Conservation (phyloP, 2,329 filamentous ascomycete species). For the Chrysoporthe austroafricana region DNA sequence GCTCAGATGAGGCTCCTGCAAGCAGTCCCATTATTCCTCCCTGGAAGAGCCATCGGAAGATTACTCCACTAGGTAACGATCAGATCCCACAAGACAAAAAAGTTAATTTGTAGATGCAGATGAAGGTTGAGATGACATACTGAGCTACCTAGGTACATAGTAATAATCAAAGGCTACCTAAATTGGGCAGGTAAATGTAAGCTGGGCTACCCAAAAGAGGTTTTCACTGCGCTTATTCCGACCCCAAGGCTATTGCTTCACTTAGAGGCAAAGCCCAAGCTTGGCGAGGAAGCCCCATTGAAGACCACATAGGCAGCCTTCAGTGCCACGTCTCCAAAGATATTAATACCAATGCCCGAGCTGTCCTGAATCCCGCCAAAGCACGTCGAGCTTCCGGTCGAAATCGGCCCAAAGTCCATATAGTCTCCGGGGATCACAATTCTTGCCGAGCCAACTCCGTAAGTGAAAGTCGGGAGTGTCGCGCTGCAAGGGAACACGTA, state of each 20-base stretch:
- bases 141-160: too few species aligned
- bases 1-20: too few species aligned
- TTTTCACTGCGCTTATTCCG: too few species aligned
- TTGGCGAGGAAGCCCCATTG: conserved; percentile 31
- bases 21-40: too few species aligned
- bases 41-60: background rate
- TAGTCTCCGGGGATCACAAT: conserved; percentile 30
- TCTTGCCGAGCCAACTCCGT: conserved; percentile 27
- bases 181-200: too few species aligned
- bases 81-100: background rate
- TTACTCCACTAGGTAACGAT: too few species aligned
- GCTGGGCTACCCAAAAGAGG: too few species aligned
- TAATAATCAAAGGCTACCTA: too few species aligned
- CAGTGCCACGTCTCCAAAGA: conserved; percentile 35
- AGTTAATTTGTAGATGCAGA: background rate
- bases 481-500: conserved; percentile 31
- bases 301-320: conserved; percentile 36
- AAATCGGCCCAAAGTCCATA: conserved; percentile 29
- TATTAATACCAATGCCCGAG: conserved; percentile 32
- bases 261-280: conserved; percentile 33
- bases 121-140: background rate
- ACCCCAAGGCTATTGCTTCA: background rate
- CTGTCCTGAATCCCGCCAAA: conserved; percentile 29
- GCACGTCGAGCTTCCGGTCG: conserved; percentile 27
- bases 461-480: conserved; percentile 30